Evolutionary conservation across 805 yeast species (phyloP).

Genomic region (Yamadazyma nakazawae): DNA sequence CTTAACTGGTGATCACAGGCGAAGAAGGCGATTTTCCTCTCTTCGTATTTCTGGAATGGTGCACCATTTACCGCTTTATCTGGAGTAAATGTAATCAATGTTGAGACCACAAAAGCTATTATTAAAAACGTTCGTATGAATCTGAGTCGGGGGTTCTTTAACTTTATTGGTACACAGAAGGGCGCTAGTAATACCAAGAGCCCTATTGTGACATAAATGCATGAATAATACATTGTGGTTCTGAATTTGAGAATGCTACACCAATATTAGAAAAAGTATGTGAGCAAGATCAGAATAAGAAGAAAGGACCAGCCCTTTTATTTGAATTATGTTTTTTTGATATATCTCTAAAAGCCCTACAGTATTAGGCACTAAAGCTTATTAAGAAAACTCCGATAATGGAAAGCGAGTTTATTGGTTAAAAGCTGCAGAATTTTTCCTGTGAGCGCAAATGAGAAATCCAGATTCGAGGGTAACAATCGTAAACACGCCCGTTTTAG

Average conservation of each 20-base stretch:
- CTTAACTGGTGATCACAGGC: conserved; percentile 26
- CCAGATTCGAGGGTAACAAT: conserved; percentile 5
- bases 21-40: conserved; percentile 26
- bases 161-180: conserved; percentile 38
- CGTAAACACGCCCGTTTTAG: conserved; percentile 4
- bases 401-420: conserved; percentile 1
- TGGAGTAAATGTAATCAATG: conserved; percentile 29
- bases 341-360: background rate
- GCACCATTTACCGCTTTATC: conserved; percentile 34
- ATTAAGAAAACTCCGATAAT: background rate
- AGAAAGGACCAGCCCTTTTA: background rate
- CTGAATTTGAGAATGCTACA: background rate
- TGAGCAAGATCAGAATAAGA: background rate
- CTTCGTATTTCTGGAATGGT: conserved; percentile 29
- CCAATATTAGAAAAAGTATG: no score
- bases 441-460: background rate
- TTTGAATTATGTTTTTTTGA: background rate
- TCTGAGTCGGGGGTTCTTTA: conserved; percentile 42
- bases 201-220: conserved; percentile 15
- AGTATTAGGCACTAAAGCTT: no score
- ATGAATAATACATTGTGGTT: conserved; percentile 16
- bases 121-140: conserved; percentile 19
- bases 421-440: conserved; percentile 3
- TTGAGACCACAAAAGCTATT: conserved; percentile 18
- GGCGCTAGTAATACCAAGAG: conserved; percentile 16